These are phyloP conservation scores for Takakia lepidozioides DNA, from an alignment of 225 moss, liverwort and hornwort genomes.

Conservation along the genomic window DNA sequence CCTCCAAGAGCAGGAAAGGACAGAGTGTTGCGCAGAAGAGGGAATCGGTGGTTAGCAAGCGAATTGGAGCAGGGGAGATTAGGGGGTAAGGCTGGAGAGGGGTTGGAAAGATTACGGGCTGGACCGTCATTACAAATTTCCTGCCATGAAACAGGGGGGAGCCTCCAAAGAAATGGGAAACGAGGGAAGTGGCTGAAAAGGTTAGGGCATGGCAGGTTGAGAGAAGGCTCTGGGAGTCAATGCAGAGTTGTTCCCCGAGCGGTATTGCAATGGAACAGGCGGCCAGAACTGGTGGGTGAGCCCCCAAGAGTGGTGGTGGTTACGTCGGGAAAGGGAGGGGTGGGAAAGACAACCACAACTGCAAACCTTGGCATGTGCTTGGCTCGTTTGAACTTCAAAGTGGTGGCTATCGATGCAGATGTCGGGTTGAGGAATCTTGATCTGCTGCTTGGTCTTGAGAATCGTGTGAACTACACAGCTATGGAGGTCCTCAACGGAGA, in stretches of 20 bases:
- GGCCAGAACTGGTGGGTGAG: slow-evolving; percentile 71
- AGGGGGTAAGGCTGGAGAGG: slow-evolving; percentile 37
- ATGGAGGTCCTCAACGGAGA: slow-evolving; percentile 98
- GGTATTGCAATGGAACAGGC: slow-evolving; percentile 92
- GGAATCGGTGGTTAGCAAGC: slow-evolving; percentile 17
- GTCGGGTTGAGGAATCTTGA: slow-evolving; percentile 93
- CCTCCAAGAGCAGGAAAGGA: background rate
- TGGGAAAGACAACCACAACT: slow-evolving; percentile 94
- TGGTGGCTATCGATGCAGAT: slow-evolving; percentile 92
- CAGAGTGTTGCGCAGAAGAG: slow-evolving; percentile 4
- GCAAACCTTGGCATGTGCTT: slow-evolving; percentile 97
- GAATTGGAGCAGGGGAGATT: slow-evolving; percentile 37
- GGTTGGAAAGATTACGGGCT: slow-evolving; percentile 12
- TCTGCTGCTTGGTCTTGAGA: slow-evolving; percentile 88
- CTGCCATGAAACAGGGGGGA: too few relatives aligned
- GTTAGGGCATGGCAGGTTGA: slow-evolving; percentile 15
- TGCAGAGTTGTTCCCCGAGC: slow-evolving; percentile 30
- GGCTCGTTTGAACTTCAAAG: slow-evolving; percentile 88
- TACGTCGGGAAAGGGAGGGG: slow-evolving; percentile 95
- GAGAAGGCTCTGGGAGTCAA: slow-evolving; percentile 8
- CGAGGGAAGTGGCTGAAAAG: slow-evolving; percentile 27
- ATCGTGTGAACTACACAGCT: slow-evolving; percentile 97
- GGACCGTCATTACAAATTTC: slow-evolving; percentile 14
- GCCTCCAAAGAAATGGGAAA: slow-evolving; percentile 8
- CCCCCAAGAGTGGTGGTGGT: slow-evolving; percentile 89